Conservation (phyloP, 2,329 filamentous ascomycete species). For the Exutisphaerella laricina region DNA sequence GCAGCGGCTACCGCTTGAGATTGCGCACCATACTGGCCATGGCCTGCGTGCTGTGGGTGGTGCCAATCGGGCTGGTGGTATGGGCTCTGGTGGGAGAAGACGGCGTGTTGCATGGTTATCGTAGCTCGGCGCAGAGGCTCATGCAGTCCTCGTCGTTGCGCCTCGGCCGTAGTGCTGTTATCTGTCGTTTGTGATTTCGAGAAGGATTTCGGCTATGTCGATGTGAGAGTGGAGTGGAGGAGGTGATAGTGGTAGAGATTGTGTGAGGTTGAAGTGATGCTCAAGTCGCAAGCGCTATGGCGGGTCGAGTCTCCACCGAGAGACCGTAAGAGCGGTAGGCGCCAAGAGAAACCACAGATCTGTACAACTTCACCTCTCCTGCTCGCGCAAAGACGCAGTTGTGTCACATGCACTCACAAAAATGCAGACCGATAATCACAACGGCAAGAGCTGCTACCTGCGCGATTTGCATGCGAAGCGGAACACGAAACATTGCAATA, state of each 20-base stretch:
- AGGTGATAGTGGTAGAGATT: no score
- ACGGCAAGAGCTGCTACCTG: no score
- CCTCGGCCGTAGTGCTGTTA: slow-evolving; percentile 4
- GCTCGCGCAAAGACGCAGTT: no score
- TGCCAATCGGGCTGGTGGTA: slow-evolving; percentile 62
- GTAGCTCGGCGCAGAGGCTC: slow-evolving; percentile 17
- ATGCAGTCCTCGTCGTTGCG: slow-evolving; percentile 17
- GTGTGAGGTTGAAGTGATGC: no score
- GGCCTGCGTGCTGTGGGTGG: slow-evolving; percentile 54
- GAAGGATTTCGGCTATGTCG: not conserved
- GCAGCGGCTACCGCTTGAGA: slow-evolving; percentile 44
- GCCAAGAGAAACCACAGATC: no score
- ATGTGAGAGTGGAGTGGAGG: not conserved
- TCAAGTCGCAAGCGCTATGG: no score
- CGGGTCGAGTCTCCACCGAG: no score
- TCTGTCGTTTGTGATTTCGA: not conserved
- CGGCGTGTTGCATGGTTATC: slow-evolving; percentile 47
- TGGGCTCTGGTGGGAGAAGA: slow-evolving; percentile 54
- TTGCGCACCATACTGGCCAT: slow-evolving; percentile 39
- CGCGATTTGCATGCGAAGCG: not conserved
- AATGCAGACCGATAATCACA: no score
- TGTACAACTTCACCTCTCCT: no score
- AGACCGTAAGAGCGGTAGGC: no score
- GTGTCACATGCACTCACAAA: no score
- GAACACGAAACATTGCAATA: not conserved